Conservation (phyloP, 345 rosid genomes). For the Toxicodendron radicans region DNA sequence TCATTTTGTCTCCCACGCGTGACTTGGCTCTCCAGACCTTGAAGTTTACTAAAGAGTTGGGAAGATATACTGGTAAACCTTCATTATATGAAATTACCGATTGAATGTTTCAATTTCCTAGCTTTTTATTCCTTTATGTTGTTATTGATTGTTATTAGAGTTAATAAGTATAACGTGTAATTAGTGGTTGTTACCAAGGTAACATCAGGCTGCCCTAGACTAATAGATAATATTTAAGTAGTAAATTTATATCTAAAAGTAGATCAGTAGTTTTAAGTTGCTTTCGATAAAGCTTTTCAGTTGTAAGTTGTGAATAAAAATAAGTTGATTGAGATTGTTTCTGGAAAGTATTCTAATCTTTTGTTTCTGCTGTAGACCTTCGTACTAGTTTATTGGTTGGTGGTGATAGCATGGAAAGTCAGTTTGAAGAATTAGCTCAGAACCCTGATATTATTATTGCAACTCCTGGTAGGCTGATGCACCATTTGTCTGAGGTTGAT, state of each 20-base stretch:
- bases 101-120: background rate
- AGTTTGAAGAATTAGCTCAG: slow-evolving; percentile 89
- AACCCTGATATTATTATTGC: slow-evolving; percentile 94
- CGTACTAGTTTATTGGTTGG: slow-evolving; percentile 85
- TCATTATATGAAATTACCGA: background rate
- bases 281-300: background rate
- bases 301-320: background rate
- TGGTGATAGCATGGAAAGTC: slow-evolving; percentile 91
- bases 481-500: slow-evolving; percentile 86
- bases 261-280: no score
- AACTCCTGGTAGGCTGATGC: slow-evolving; percentile 95
- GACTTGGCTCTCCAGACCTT: slow-evolving; percentile 96
- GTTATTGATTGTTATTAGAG: slow-evolving; percentile 4
- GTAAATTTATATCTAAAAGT: background rate
- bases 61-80: slow-evolving; percentile 68
- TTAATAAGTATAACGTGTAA: background rate
- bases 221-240: no score
- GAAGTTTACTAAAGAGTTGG: slow-evolving; percentile 88
- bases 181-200: no score
- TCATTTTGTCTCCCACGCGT: slow-evolving; percentile 89
- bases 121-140: background rate
- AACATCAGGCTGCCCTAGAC: no score
- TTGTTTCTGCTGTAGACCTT: slow-evolving; percentile 51
- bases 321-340: background rate
- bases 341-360: background rate